phyloP scores from a whole-genome alignment of 495 filamentous ascomycete genomes.

The Lentithecium fluviatile region DNA sequence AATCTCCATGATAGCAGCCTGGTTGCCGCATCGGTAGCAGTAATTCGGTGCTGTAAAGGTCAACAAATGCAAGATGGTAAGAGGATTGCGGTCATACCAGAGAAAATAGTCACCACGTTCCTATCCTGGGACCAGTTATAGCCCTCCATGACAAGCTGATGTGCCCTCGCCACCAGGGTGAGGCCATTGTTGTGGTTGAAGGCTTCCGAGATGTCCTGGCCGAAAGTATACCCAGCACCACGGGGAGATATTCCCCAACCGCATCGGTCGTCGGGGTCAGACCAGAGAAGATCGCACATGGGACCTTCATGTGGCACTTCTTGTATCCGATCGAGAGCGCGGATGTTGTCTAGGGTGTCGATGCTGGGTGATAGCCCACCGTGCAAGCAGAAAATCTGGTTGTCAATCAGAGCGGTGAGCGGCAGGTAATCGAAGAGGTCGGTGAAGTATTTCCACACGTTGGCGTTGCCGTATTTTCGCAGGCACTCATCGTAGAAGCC shows the following conservation, averaged over 20 bases:
- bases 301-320: slow-evolving; percentile 98
- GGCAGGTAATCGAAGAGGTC: slow-evolving; percentile 99
- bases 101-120: slow-evolving; percentile 98
- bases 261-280: slow-evolving; percentile 95
- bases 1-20: slow-evolving; percentile 99
- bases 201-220: slow-evolving; percentile 97
- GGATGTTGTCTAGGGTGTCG: slow-evolving; percentile 97
- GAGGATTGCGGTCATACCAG: slow-evolving; percentile 57
- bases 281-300: slow-evolving; percentile 98
- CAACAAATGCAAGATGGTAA: slow-evolving; percentile 9
- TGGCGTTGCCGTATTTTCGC: slow-evolving; percentile 93
- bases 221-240: slow-evolving; percentile 97
- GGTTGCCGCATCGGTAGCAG: slow-evolving; percentile 97
- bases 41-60: slow-evolving; percentile 79
- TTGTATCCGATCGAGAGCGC: slow-evolving; percentile 92
- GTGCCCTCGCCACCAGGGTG: slow-evolving; percentile 89
- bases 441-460: slow-evolving; percentile 99
- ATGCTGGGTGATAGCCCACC: slow-evolving; percentile 94
- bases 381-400: slow-evolving; percentile 99
- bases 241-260: slow-evolving; percentile 97
- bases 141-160: slow-evolving; percentile 97
- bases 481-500: slow-evolving; percentile 99
- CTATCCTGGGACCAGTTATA: slow-evolving; percentile 98
- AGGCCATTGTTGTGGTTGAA: slow-evolving; percentile 99
- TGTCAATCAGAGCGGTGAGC: slow-evolving; percentile 96